Percentiles rank a stretch among this genome's conserved stretches.
These are phyloP conservation scores for Fagopyrum tataricum DNA, from an alignment of 148 eudicot genomes.

Conservation along the genomic window DNA sequence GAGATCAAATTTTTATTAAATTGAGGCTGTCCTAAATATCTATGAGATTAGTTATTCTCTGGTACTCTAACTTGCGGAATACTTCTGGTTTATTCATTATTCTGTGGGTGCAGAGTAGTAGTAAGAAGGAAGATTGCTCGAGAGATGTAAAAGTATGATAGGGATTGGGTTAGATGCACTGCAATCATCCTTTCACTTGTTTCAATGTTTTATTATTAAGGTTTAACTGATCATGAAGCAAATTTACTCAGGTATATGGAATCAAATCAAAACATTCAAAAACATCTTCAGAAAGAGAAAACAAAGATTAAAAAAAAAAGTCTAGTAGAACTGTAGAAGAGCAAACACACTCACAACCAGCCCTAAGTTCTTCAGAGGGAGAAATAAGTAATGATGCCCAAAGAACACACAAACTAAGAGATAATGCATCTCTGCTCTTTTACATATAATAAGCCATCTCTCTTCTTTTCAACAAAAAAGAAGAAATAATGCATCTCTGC, in stretches of 20 bases:
- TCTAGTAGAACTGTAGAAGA: constrained; percentile 6
- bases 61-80: not conserved
- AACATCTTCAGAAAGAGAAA: not conserved
- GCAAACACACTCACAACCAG: constrained; percentile 20
- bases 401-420: constrained; percentile 19
- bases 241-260: constrained; percentile 51
- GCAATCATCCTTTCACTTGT: not conserved
- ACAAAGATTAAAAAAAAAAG: not conserved
- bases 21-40: not conserved
- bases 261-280: not conserved
- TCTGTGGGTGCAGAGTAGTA: not conserved
- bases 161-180: not conserved
- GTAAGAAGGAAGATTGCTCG: not conserved
- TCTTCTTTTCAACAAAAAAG: too few relatives aligned
- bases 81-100: not conserved
- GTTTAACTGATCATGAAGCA: constrained; percentile 16
- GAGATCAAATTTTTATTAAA: not conserved
- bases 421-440: too few relatives aligned
- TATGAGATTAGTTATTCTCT: not conserved
- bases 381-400: constrained; percentile 12
- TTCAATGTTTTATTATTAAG: not conserved
- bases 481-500: too few relatives aligned
- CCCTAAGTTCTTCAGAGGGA: constrained; percentile 22
- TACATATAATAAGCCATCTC: too few relatives aligned
- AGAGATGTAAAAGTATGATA: not conserved